These are phyloP conservation scores for Flaveria brownii DNA, from an alignment of 129 eudicot species.

Conservation along the genomic window DNA sequence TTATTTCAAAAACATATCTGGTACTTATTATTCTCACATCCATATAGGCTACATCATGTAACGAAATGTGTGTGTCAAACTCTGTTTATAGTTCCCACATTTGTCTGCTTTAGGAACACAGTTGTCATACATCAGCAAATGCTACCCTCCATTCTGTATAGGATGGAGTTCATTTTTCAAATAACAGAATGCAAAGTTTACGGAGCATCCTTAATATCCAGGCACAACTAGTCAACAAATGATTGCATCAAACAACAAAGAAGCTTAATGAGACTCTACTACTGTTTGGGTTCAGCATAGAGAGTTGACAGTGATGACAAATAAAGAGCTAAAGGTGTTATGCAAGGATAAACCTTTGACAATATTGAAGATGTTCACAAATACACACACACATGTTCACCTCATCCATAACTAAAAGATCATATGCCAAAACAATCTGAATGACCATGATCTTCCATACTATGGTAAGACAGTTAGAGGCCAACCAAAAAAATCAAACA, in stretches of 20 bases:
- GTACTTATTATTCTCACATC: background rate
- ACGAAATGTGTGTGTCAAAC: background rate
- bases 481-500: background rate
- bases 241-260: background rate
- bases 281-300: background rate
- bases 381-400: background rate
- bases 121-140: background rate
- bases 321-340: background rate
- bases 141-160: background rate
- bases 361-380: background rate
- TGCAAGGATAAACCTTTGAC: slow-evolving; percentile 3
- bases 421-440: background rate
- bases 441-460: background rate
- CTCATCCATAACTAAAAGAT: background rate
- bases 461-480: background rate
- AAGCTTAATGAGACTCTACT: background rate
- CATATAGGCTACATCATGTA: too few relatives aligned
- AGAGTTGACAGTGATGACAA: background rate
- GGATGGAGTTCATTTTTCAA: background rate
- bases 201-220: background rate
- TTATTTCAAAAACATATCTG: background rate
- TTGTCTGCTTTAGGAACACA: slow-evolving; percentile 5
- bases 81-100: slow-evolving; percentile 5
- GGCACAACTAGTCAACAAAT: background rate
- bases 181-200: background rate